Conservation (phyloP, 768 basidiomycete species). For the Hypholoma sublateritium region DNA sequence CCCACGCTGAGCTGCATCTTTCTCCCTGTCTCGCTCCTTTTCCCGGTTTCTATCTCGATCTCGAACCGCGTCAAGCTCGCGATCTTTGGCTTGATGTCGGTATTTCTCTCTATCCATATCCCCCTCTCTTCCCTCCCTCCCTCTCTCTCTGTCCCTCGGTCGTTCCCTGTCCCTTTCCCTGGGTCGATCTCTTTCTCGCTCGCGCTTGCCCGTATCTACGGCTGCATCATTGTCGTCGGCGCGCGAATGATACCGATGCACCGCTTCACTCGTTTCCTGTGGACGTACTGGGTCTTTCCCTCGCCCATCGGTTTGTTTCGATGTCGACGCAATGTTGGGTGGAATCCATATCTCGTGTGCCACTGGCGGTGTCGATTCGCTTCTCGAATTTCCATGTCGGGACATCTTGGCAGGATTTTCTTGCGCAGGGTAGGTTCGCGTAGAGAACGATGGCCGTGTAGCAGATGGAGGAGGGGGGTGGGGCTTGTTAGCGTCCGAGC, state of each 20-base stretch:
- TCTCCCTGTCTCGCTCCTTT: conserved; percentile 16
- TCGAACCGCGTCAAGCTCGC: conserved; percentile 8
- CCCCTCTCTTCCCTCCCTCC: conserved; percentile 4
- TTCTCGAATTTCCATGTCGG: conserved; percentile 12
- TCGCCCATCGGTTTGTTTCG: conserved; percentile 17
- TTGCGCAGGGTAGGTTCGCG: conserved; percentile 9
- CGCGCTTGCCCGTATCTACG: conserved; percentile 9
- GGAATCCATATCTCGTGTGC: conserved; percentile 24
- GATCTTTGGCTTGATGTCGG: conserved; percentile 8
- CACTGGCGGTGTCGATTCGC: conserved; percentile 10
- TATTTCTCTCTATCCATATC: conserved; percentile 12
- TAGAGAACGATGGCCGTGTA: conserved; percentile 11
- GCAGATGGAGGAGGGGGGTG: conserved; percentile 11
- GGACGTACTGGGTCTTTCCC: conserved; percentile 7
- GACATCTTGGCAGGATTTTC: conserved; percentile 12
- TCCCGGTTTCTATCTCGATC: conserved; percentile 8
- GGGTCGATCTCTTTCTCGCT: conserved; percentile 21
- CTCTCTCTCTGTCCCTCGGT: conserved; percentile 6
- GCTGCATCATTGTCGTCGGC: conserved; percentile 14
- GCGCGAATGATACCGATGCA: conserved; percentile 6
- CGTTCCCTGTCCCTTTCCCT: conserved; percentile 14
- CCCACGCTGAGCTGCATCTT: conserved; percentile 4
- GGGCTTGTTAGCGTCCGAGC: conserved; percentile 12
- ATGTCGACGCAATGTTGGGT: conserved; percentile 17
- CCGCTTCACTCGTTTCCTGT: conserved; percentile 9